Base-by-base conservation (phyloP, 768 basidiomycete species). In the Postia placenta region DNA sequence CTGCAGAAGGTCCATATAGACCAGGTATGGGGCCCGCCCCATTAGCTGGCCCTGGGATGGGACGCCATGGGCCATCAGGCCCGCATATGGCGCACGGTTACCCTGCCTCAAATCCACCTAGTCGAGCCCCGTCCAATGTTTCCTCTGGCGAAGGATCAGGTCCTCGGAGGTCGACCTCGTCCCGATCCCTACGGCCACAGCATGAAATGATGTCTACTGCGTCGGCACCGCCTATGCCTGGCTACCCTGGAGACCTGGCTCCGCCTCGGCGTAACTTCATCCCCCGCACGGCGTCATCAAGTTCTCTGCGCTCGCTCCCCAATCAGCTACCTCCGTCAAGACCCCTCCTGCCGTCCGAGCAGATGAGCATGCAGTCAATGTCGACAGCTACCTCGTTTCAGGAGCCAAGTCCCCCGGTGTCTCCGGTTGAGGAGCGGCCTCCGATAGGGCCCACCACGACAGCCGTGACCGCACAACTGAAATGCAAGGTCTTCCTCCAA, bases 401-500 rank as follows among this genome's bases (percentile, higher is more conserved):
- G 41, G 83, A 84, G 48, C 81, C 83, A 26, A 91, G 88, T 60
- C 94, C 95, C 30, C 93, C 94, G 0, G 73, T 79, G 35, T 93
- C 91, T 5, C 95, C 92, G 2, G 72, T 78, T 3, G 73, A 78
- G 51, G 78, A 85, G 56, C 69, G 67, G 11, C 69, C 69, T 6
- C 63, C 68, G 3, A 64, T 75, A 7, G 91, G 85, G 3, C 90
- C 92, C 1, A 77, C 85, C 27, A 83, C 80, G 26, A 86, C 90
- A 4, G 72, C 80, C 11, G 73, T 98, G 53, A 80, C 88, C 7
- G 91, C 89, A 11, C 83, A 91, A 61, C 95, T 93, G 90, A 93
- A 94, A 64, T 97, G 95, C 78, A 99, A 98, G 67, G 85, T 97
- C 20, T 99, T 98, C 70, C 72, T 96, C 41, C 85, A 98, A 62